Percentiles rank a stretch among this genome's conserved stretches.
These are phyloP conservation scores for Phytophthora pisi DNA, from an alignment of 352 stramenopile species.

Conservation along the genomic window DNA sequence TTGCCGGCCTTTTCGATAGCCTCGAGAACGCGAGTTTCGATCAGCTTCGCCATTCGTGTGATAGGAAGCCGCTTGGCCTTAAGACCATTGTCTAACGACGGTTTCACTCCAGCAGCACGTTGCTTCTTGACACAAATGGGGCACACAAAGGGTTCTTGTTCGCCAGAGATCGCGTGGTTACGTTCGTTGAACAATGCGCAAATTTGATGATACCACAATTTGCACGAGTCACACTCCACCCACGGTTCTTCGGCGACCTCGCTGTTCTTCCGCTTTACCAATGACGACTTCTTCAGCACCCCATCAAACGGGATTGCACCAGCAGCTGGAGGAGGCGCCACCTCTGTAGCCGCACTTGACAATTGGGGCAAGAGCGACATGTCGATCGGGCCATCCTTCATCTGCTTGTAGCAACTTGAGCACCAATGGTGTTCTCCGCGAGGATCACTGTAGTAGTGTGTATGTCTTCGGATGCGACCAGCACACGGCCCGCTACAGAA, in stretches of 20 bases:
- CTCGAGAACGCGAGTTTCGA: slow-evolving; percentile 80
- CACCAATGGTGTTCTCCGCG: slow-evolving; percentile 88
- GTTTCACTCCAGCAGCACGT: slow-evolving; percentile 69
- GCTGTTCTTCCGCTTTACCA: slow-evolving; percentile 98
- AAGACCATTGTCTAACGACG: slow-evolving; percentile 80
- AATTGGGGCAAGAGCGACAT: slow-evolving; percentile 84
- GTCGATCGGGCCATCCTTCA: slow-evolving; percentile 93
- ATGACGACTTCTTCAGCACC: slow-evolving; percentile 92
- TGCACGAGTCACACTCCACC: slow-evolving; percentile 98
- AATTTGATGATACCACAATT: slow-evolving; percentile 99
- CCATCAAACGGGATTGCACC: slow-evolving; percentile 50
- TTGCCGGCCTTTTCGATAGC: slow-evolving; percentile 76
- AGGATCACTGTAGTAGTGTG: slow-evolving; percentile 88
- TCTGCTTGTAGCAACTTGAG: slow-evolving; percentile 90
- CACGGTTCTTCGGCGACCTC: slow-evolving; percentile 97
- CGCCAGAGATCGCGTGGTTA: slow-evolving; percentile 94
- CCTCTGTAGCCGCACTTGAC: slow-evolving; percentile 63
- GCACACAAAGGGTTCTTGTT: slow-evolving; percentile 88
- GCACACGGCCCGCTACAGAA: slow-evolving; percentile 89
- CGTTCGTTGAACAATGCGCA: slow-evolving; percentile 99
- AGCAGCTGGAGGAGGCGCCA: slow-evolving; percentile 29
- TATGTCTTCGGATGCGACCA: slow-evolving; percentile 83
- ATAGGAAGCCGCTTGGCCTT: slow-evolving; percentile 82
- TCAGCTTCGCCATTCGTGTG: slow-evolving; percentile 85
- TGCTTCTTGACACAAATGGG: slow-evolving; percentile 89